A percentile compares a stretch with the other conserved stretches of the same genome.
These are phyloP conservation scores for Marchantia paleacea DNA, from an alignment of 225 moss, liverwort and hornwort genomes.

Conservation along the genomic window DNA sequence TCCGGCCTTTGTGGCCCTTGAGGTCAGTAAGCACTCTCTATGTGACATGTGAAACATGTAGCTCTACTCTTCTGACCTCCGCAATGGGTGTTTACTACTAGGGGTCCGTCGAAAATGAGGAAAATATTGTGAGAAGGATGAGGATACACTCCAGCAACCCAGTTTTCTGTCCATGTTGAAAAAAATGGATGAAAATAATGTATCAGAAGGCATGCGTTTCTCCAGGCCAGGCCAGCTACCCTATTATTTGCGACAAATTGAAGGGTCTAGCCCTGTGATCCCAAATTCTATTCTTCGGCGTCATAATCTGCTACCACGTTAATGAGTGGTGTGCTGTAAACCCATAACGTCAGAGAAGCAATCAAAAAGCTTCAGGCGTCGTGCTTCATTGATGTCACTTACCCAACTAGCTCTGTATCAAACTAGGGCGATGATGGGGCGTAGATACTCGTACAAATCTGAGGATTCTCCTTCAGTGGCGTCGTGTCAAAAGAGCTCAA, in stretches of 20 bases:
- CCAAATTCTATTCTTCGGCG: neutral
- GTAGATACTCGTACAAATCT: slow-evolving; percentile 5
- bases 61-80: slow-evolving; percentile 9
- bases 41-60: neutral
- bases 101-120: slow-evolving; percentile 12
- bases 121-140: neutral
- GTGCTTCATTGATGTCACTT: neutral
- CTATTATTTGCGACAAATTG: slow-evolving; percentile 13
- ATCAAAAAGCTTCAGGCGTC: neutral
- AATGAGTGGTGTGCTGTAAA: slow-evolving; percentile 5
- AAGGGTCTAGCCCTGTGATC: slow-evolving; percentile 2
- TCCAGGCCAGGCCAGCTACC: slow-evolving; percentile 9
- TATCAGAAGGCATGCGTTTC: slow-evolving; percentile 4
- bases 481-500: neutral
- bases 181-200: neutral
- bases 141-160: slow-evolving; percentile 11
- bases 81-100: neutral
- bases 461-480: neutral
- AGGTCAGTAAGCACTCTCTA: neutral
- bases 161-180: slow-evolving; percentile 8
- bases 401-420: neutral
- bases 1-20: neutral
- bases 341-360: neutral
- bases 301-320: neutral
- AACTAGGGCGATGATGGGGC: slow-evolving; percentile 2